Evolutionary conservation across 2,329 filamentous ascomycete species (phyloP).

Genomic region (Aureobasidium sp.): DNA sequence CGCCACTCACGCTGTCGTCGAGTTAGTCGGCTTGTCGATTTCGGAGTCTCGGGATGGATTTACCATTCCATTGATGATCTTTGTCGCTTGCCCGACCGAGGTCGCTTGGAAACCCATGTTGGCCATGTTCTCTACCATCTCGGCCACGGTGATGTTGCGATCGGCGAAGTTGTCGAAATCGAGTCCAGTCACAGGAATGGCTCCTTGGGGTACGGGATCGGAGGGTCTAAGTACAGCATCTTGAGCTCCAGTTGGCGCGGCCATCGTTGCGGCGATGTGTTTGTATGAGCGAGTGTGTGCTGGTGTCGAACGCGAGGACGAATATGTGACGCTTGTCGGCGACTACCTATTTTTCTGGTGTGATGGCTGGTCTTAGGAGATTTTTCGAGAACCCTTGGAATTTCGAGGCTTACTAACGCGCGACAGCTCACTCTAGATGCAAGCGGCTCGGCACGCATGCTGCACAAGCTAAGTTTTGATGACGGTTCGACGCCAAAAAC

Average conservation of each 20-base stretch:
- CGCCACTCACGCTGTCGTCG: slow-evolving; percentile 62
- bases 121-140: slow-evolving; percentile 74
- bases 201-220: slow-evolving; percentile 68
- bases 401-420: slow-evolving; percentile 14
- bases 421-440: slow-evolving; percentile 12
- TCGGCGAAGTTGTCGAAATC: slow-evolving; percentile 81
- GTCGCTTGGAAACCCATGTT: slow-evolving; percentile 81
- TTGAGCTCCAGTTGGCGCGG: slow-evolving; percentile 45
- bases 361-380: slow-evolving; percentile 3
- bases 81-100: slow-evolving; percentile 76
- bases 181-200: slow-evolving; percentile 79
- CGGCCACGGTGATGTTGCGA: slow-evolving; percentile 72
- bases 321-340: neutral
- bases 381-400: slow-evolving; percentile 12
- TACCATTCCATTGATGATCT: slow-evolving; percentile 96
- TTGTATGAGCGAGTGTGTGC: too few relatives aligned
- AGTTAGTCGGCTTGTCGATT: neutral
- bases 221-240: slow-evolving; percentile 82
- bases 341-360: neutral
- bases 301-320: neutral
- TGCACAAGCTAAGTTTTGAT: neutral
- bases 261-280: slow-evolving; percentile 13
- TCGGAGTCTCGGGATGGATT: slow-evolving; percentile 20
- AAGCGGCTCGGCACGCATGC: slow-evolving; percentile 13
- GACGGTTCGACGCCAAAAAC: slow-evolving; percentile 7